These are phyloP conservation scores for Pseudocercospora fuligena DNA, from an alignment of 2,329 filamentous ascomycete species.

Conservation along the genomic window DNA sequence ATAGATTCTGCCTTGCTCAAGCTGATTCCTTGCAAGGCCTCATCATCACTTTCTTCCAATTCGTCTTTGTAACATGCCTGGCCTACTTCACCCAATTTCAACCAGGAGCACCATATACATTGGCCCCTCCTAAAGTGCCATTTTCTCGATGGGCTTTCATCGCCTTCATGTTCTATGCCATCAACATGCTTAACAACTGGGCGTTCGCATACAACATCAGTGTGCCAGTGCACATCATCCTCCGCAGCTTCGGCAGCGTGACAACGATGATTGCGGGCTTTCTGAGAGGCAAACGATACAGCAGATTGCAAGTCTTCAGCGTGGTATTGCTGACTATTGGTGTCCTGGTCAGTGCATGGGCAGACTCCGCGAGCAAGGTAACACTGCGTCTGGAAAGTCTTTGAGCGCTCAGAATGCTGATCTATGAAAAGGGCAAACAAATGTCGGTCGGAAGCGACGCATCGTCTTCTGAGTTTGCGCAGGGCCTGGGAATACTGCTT, in stretches of 20 bases:
- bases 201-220: constrained; percentile 97
- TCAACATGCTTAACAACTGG: constrained; percentile 97
- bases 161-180: constrained; percentile 86
- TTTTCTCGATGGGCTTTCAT: constrained; percentile 85
- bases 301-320: constrained; percentile 76
- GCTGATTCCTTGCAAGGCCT: constrained; percentile 62
- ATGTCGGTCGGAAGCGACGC: constrained; percentile 48
- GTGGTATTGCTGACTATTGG: constrained; percentile 84
- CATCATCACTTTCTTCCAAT: constrained; percentile 57
- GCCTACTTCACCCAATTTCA: constrained; percentile 53
- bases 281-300: constrained; percentile 83
- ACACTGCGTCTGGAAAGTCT: not conserved
- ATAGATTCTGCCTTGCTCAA: not conserved
- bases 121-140: constrained; percentile 79
- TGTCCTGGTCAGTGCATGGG: constrained; percentile 85
- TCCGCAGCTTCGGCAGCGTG: constrained; percentile 92
- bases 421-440: constrained; percentile 46
- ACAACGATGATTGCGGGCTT: constrained; percentile 93
- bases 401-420: constrained; percentile 9
- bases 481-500: constrained; percentile 81
- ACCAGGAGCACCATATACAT: constrained; percentile 68
- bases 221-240: constrained; percentile 94
- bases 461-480: constrained; percentile 58
- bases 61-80: constrained; percentile 66
- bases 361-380: constrained; percentile 85